Base-by-base conservation (phyloP, 768 basidiomycete species). In the Collybiopsis confluens region DNA sequence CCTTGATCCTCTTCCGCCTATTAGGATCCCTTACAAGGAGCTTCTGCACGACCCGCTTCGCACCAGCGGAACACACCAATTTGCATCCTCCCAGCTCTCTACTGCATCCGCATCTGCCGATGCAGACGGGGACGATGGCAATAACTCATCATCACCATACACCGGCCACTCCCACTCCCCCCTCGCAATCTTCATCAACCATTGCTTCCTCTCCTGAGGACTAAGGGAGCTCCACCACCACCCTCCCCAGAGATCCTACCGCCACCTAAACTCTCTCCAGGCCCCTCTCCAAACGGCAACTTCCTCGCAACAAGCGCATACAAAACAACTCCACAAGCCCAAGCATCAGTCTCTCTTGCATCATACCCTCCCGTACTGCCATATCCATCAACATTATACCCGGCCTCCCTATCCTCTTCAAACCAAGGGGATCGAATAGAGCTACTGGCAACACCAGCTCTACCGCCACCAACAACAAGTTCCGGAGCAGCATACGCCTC, bases 401-500 rank as follows among this genome's bases (percentile, higher is more conserved):
- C 52, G 20, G 33, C 52, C n/a, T 40, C 52, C 5, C 10, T 23
- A 18, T 53, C 52, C 28, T 43, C 52, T 10, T 8, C 26, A 18
- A 45, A 44, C 44, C 44, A 46, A 8, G 43, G 33, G 13, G 54
- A 24, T 24, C 56, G 11, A 6, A 13, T 13, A 52, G 47, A 3
- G 54, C 59, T 30, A 50, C 59, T 44, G 40, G 64, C 37, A 35
- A 64, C 43, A 54, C 58, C 40, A 27, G 53, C 47, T 53, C 53
- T 5, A 21, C 56, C 58, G 15, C 72, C 70, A 37, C 74, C 74
- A 61, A 83, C 80, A 24, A 88, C 79, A 18, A 90, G 73, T 64
- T 90, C 87, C 0, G 87, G 87, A 7, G 91, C 90, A 5, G 92
- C 90, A 68, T 94, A 94, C 0, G 86, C 88, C 65, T 96, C 92